phyloP scores from a whole-genome alignment of 148 eudicot genomes.

The Cornus suecica region DNA sequence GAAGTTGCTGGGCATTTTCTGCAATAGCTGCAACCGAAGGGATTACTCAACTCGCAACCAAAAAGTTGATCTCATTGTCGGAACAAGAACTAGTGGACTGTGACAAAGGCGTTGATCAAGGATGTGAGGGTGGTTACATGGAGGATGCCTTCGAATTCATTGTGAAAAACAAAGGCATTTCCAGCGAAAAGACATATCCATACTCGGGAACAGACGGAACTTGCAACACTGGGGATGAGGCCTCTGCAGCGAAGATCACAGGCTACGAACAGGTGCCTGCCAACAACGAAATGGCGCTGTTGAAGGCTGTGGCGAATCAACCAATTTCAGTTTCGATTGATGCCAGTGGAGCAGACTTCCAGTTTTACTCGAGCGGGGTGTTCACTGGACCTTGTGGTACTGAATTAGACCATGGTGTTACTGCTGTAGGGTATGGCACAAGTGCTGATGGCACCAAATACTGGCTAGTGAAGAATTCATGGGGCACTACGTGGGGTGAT shows the following conservation, averaged over 20 bases:
- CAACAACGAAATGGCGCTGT: slow-evolving; percentile 18
- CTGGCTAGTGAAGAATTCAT: slow-evolving; percentile 53
- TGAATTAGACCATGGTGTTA: slow-evolving; percentile 13
- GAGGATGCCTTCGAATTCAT: slow-evolving; percentile 13
- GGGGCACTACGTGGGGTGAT: slow-evolving; percentile 54
- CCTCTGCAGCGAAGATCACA: slow-evolving; percentile 19
- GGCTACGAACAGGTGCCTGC: slow-evolving; percentile 24
- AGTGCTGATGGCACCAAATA: slow-evolving; percentile 29
- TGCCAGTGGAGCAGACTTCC: slow-evolving; percentile 13
- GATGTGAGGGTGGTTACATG: slow-evolving; percentile 14
- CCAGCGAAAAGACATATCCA: slow-evolving; percentile 9
- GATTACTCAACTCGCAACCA: slow-evolving; percentile 4
- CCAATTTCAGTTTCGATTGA: slow-evolving; percentile 24
- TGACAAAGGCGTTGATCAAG: slow-evolving; percentile 7
- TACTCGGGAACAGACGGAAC: neutral
- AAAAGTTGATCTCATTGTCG: slow-evolving; percentile 17
- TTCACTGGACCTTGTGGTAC: slow-evolving; percentile 19
- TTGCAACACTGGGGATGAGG: slow-evolving; percentile 13
- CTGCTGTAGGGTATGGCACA: slow-evolving; percentile 19
- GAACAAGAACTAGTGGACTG: slow-evolving; percentile 26
- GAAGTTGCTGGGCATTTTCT: slow-evolving; percentile 25
- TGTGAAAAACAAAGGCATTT: slow-evolving; percentile 6
- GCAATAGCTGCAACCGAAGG: slow-evolving; percentile 22
- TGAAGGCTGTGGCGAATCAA: slow-evolving; percentile 25
- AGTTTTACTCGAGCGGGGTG: slow-evolving; percentile 17